Percentiles rank a stretch among this genome's conserved stretches.
phyloP scores from a whole-genome alignment of 148 eudicot species.

The Fagopyrum esculentum region DNA sequence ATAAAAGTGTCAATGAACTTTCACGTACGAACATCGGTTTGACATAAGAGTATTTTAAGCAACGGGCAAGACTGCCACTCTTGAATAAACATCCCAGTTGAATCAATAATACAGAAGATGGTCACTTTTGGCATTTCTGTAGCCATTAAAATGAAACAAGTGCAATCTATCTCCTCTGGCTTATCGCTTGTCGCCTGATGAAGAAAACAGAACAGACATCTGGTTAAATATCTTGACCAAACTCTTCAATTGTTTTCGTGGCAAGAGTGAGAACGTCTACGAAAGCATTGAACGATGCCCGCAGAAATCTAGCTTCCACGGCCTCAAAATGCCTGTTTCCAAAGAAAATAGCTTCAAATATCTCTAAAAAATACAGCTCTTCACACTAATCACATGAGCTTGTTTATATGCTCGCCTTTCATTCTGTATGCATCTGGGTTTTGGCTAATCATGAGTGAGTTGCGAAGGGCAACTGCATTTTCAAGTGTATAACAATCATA shows the following conservation, averaged over 20 bases:
- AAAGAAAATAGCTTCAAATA: background rate
- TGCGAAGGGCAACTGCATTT: background rate
- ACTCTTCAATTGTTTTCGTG: conserved; percentile 77
- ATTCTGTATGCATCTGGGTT: background rate
- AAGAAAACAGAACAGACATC: background rate
- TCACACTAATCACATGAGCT: background rate
- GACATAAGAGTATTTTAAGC: no score
- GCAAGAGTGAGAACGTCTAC: conserved; percentile 78
- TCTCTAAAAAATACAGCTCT: background rate
- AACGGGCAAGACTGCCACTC: no score
- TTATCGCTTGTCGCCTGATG: background rate
- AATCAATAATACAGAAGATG: background rate
- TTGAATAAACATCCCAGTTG: background rate
- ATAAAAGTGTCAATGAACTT: no score
- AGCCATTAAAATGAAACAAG: background rate
- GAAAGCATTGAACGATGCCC: conserved; percentile 78
- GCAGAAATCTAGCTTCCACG: conserved; percentile 89
- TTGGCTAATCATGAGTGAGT: background rate
- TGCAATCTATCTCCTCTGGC: background rate
- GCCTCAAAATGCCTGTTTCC: conserved; percentile 80
- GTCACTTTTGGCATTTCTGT: background rate
- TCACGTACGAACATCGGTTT: no score
- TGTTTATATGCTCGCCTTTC: background rate
- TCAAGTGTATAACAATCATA: background rate
- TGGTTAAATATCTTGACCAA: conserved; percentile 31